Base-by-base conservation (phyloP, 352 stramenopile genomes). In the Blastocystis sp. region DNA sequence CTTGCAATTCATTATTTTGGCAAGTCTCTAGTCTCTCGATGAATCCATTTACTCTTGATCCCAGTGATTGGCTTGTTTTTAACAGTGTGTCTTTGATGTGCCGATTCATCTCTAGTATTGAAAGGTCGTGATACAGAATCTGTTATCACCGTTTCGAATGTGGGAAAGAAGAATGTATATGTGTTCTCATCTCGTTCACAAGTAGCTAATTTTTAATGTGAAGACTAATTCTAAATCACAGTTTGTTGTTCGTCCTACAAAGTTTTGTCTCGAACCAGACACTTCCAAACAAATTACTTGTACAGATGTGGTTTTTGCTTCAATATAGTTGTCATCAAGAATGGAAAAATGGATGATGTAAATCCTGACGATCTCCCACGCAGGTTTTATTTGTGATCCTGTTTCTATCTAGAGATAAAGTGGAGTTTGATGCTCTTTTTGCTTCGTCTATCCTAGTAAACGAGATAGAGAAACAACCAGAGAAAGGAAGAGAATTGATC, bases 161-260 rank as follows among this genome's bases (percentile, higher is more conserved):
- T 9, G 16, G 53, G 43, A 34, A 18, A 85, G 26, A 53, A 56
- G 6, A 85, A 85, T 47, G 73, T 85, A n/a, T 18, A 16, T 13
- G 9, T 53, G 43, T 63, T 3, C 6, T 66, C 11, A 20, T 1
- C 30, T 30, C 18, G 13, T 47, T 64, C 3, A 68, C 3, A 6
- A 56, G 4, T 50, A 85, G 73, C 26, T 85, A 55, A 85, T 85
- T 13, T 85, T 66, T 53, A 65, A 20, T 26, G 63, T 85, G 5
- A 30, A 43, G 16, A 85, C 73, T 47, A 85, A 85, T 68, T 26
- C 73, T 37, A 85, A 85, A 41, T 26, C 41, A 37, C 30, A 37
- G n/a, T 85, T 85, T 45, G 37, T 53, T 26, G 73, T 85, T 26
- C 26, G 53, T 5, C 73, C 73, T 43, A 68, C 43, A 8, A 85